Evolutionary conservation across 192 early-diverging fungal genomes (phyloP).

Genomic region (Coemansia sp.): DNA sequence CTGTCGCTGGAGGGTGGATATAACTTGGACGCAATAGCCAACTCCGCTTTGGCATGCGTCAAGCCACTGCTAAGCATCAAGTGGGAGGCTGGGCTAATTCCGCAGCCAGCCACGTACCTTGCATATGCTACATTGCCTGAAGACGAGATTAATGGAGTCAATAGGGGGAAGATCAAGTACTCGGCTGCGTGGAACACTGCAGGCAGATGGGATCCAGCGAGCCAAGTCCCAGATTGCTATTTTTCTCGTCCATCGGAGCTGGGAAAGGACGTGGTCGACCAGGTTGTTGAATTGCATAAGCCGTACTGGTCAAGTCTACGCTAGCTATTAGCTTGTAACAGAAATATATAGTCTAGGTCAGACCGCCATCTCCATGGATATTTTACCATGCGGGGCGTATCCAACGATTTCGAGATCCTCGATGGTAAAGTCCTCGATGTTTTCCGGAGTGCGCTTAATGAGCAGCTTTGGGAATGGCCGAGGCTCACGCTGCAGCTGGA

Average conservation of each 20-base stretch:
- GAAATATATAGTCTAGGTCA: constrained; percentile 28
- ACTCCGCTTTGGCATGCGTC: constrained; percentile 75
- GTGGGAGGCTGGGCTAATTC: constrained; percentile 32
- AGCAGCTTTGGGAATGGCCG: constrained; percentile 76
- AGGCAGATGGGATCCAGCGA: constrained; percentile 21
- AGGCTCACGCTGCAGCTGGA: constrained; percentile 76
- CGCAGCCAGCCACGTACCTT: constrained; percentile 21
- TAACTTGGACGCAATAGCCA: constrained; percentile 70
- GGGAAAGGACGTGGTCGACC: constrained; percentile 29
- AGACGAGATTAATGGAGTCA: constrained; percentile 36
- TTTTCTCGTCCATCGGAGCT: constrained; percentile 18
- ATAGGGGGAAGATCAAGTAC: background rate
- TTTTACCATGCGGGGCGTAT: constrained; percentile 82
- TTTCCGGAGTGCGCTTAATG: constrained; percentile 56
- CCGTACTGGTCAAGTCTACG: constrained; percentile 17
- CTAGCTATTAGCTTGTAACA: background rate
- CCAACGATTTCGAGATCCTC: constrained; percentile 80
- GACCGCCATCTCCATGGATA: constrained; percentile 96
- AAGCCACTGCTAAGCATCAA: constrained; percentile 65
- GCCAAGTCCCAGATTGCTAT: constrained; percentile 26
- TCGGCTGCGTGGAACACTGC: constrained; percentile 15
- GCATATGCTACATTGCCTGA: constrained; percentile 39
- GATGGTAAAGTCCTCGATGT: constrained; percentile 71
- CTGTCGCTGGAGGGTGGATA: constrained; percentile 89
- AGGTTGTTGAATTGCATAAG: constrained; percentile 18